Evolutionary conservation across 2,329 filamentous ascomycete species (phyloP), one percentile per base, ranked within the genome.

Genomic region (Volutella citrinella): DNA sequence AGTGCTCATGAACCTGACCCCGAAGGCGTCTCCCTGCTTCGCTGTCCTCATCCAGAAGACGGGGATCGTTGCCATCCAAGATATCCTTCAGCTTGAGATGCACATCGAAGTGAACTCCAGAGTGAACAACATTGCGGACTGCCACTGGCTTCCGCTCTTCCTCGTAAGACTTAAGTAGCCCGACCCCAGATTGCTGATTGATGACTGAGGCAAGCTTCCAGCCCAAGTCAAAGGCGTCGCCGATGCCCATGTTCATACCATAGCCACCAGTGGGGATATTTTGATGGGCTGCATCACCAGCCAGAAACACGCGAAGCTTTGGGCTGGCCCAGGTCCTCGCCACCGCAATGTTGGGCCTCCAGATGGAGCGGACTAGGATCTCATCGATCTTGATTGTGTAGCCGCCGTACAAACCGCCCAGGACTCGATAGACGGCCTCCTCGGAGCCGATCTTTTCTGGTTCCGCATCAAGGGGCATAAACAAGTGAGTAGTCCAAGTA

Each of bases 241-340:
- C 56, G 4, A 63, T 55, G 3, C 56, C 59, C 2, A 54, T 60
- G 40, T 64, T 64, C 56, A 63, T 59, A 3, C 61, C 61, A 32
- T 64, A 59, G 1, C 59, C 61, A 7, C 61, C 60, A 12, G 49
- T 51, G 1, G 61, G 60, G 13, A 49, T 54, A 34, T 61, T 59
- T 5, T 58, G 53, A 25, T 64, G 61, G 7, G 61, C 61, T 5
- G 60, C 54, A 36, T 64, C 61, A 14, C 61, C 61, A 6, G 58
- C 49, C 3, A 59, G 36, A 9, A 59, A 47, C 2, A 66, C 55
- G 6, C 65, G 59, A 5, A 64, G 61, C 5, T 50, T 49, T 9
- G 53, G 52, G n/a, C 7, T 21, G 20, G 34, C 13, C 15, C 62
- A 67, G 3, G 22, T 27, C 7, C 37, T 30, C 6, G 51, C 43